These are phyloP conservation scores for Colletotrichum navitas DNA, from an alignment of 2,329 filamentous ascomycete genomes.

Conservation along the genomic window DNA sequence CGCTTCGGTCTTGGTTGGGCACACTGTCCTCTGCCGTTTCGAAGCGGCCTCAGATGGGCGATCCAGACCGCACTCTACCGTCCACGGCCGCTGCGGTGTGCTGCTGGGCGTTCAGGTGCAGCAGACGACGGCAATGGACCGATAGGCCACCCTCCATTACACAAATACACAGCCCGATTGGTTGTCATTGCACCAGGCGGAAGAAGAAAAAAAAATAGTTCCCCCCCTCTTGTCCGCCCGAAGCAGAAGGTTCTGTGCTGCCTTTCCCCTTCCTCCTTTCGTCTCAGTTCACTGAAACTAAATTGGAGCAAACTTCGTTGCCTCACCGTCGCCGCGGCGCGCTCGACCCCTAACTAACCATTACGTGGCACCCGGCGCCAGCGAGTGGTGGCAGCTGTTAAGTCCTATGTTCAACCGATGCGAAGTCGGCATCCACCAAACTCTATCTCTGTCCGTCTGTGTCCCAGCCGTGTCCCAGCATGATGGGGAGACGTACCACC, in stretches of 20 bases:
- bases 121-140: constrained; percentile 26
- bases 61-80: constrained; percentile 24
- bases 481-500: background rate
- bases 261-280: background rate
- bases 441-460: background rate
- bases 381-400: constrained; percentile 15
- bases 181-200: background rate
- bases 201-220: background rate
- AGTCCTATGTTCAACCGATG: constrained; percentile 20
- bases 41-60: background rate
- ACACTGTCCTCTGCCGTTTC: background rate
- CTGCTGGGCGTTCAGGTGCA: constrained; percentile 15
- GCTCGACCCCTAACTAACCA: constrained; percentile 14
- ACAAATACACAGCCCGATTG: constrained; percentile 5
- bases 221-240: background rate
- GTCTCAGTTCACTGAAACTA: constrained; percentile 23
- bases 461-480: background rate
- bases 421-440: background rate
- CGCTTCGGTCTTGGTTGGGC: background rate
- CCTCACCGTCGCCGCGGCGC: constrained; percentile 31
- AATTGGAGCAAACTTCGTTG: constrained; percentile 25
- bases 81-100: constrained; percentile 17
- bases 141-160: constrained; percentile 38
- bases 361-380: background rate
- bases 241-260: background rate